Evolutionary conservation across 2,329 filamentous ascomycete genomes (phyloP), one percentile per base, ranked within the genome.

Genomic region (Ophiostoma perfectum): DNA sequence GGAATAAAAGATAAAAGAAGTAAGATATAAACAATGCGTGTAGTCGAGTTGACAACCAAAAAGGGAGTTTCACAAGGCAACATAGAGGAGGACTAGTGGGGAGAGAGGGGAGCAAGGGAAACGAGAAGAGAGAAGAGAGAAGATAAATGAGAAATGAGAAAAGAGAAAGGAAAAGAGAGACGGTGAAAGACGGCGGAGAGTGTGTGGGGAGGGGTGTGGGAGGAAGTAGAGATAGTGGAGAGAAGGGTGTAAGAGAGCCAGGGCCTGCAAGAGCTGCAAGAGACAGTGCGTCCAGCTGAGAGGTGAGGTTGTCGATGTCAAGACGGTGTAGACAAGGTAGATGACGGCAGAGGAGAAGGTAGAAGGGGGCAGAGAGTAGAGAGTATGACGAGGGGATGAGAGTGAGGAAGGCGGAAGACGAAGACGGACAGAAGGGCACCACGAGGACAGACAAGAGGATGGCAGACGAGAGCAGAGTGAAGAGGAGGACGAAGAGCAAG

Each of bases 161-260:
- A 27, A 27, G 27, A 47, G 16, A 4, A 44, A 39, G 45, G 18
- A n/a, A 64, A 16, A 39, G 49, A 65, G 63, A 47, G 18, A 47
- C 62, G 63, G 49, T 44, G 66, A 55, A 44, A 65, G 55, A 63
- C 55, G 49, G 49, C 39, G 52, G 49, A 60, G 38, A 36, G 39
- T 42, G 60, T 64, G 63, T 64, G 63, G 63, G 63, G 63, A 38
- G 60, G 63, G 63, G 47, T 12, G 49, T 44, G 18, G 44, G 18
- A 47, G 11, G 42, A 47, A 47, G 63, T 14, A 4, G 27, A 64
- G 42, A 11, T 45, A 42, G 63, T 64, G 63, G 45, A 52, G 36
- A 27, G 27, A 27, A 42, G 42, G 4, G 6, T 11, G 7, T 39
- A 12, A 14, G 63, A 52, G 5, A 45, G 27, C 18, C 44, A 7